phyloP scores from a whole-genome alignment of 106 monocot genomes.

The Hemerocallis citrina region DNA sequence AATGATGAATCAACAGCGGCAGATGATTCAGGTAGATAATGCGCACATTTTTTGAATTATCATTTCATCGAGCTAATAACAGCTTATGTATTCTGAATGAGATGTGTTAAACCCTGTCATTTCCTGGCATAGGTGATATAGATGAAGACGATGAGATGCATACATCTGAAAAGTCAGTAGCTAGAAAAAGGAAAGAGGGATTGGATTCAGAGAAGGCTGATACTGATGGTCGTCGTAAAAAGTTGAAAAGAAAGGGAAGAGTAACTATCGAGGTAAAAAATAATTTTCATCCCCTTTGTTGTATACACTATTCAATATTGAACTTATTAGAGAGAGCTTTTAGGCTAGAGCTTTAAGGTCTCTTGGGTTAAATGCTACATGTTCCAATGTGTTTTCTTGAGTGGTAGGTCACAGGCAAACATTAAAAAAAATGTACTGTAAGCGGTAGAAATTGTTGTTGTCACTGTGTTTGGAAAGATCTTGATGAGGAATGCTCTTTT shows the following conservation, averaged over 20 bases:
- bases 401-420: background rate
- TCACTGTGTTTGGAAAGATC: too few species aligned
- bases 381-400: background rate
- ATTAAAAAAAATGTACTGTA: background rate
- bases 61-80: background rate
- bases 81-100: background rate
- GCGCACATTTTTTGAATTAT: too few species aligned
- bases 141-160: conserved; percentile 24
- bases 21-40: background rate
- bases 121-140: conserved; percentile 9
- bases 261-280: conserved; percentile 39
- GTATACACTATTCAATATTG: background rate
- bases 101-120: background rate
- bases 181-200: conserved; percentile 26
- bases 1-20: conserved; percentile 3
- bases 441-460: background rate
- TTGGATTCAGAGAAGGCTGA: conserved; percentile 8
- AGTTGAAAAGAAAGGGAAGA: conserved; percentile 39
- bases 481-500: too few species aligned
- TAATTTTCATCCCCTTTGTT: background rate
- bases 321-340: background rate
- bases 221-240: conserved; percentile 5
- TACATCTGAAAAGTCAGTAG: conserved; percentile 3
- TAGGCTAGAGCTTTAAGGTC: background rate
- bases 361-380: too few species aligned